Base-by-base conservation (phyloP, 2,329 filamentous ascomycete species). In the Aspergillus costaricaensis region DNA sequence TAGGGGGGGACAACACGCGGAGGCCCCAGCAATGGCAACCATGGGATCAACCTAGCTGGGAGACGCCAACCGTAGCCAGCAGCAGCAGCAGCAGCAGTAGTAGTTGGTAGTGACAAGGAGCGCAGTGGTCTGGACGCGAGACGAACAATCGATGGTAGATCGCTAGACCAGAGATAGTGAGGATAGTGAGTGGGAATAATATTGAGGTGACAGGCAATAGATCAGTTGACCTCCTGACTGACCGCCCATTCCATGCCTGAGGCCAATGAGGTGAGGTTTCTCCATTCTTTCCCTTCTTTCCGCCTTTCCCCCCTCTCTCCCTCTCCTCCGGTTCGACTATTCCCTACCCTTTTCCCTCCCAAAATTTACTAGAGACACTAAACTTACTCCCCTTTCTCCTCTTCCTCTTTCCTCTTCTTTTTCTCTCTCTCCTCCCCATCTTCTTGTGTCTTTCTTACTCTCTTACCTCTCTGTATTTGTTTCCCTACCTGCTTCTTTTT, bases 321-420 rank as follows among this genome's bases (percentile, higher is more conserved):
- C 10, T 32, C 51, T 54, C 55, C 52, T 47, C 58, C 41, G 50
- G 44, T 64, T 63, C 27, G 27, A 30, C 27, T 8, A 27, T 64
- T 56, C 65, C 67, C 68, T 15, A 14, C 57, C 62, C 62, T 65
- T 58, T 64, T 65, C 60, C 65, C 62, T 67, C 62, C 60, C 64
- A 62, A 9, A 10, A 15, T 19, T 43, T 38, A 14, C 19, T 10
- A 30, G 27, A 30, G 27, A 30, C 10, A 12, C 27, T 30, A 30
- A 10, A 30, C 21, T 43, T 38, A 14, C 19, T 10, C 32, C 38
- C 23, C 36, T 36, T 23, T 36, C 36, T 53, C 39, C 44, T 14
- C 21, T 23, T 32, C 38, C 32, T 51, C 44, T 8, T 47, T 54
- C 55, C 52, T 47, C 58, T 43, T 54, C 51, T 64, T 63, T 64